These are phyloP conservation scores for Trematosphaeria pertusa DNA, from an alignment of 2,329 filamentous ascomycete genomes.

Conservation along the genomic window DNA sequence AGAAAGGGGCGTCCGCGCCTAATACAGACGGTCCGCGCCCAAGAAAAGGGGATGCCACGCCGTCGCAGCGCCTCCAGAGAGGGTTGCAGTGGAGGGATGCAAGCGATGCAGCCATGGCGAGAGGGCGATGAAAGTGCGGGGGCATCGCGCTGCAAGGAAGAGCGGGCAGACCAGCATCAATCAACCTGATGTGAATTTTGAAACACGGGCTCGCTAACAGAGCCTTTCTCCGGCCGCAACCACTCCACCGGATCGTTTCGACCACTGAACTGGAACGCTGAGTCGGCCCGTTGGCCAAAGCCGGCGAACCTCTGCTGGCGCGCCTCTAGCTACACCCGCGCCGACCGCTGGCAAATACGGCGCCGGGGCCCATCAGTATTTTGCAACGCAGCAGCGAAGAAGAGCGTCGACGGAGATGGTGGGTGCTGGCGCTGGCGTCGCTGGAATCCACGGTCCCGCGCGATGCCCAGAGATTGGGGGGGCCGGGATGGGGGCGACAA, in stretches of 20 bases:
- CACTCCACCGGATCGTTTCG: slow-evolving; percentile 22
- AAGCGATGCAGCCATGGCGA: slow-evolving; percentile 1
- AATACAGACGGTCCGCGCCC: slow-evolving; percentile 1
- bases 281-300: slow-evolving; percentile 14
- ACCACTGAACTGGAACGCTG: slow-evolving; percentile 27
- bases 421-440: too few relatives aligned
- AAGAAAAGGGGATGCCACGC: too few relatives aligned
- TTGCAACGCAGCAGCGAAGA: not conserved
- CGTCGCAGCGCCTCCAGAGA: not conserved
- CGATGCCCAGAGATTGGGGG: too few relatives aligned
- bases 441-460: too few relatives aligned
- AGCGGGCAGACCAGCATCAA: slow-evolving; percentile 8
- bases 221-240: slow-evolving; percentile 25
- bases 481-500: too few relatives aligned
- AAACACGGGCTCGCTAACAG: slow-evolving; percentile 30
- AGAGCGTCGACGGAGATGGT: too few relatives aligned
- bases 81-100: slow-evolving; percentile 4
- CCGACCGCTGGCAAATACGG: slow-evolving; percentile 8
- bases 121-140: slow-evolving; percentile 17
- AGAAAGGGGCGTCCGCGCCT: slow-evolving; percentile 4
- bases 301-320: slow-evolving; percentile 1
- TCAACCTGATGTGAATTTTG: slow-evolving; percentile 22
- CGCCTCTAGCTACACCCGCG: slow-evolving; percentile 9
- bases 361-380: not conserved
- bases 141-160: slow-evolving; percentile 13